A percentile compares a stretch with the other conserved stretches of the same genome.
Evolutionary conservation across 805 yeast species (phyloP).

Genomic region (Cyberlindnera nakhonratchasimensis): DNA sequence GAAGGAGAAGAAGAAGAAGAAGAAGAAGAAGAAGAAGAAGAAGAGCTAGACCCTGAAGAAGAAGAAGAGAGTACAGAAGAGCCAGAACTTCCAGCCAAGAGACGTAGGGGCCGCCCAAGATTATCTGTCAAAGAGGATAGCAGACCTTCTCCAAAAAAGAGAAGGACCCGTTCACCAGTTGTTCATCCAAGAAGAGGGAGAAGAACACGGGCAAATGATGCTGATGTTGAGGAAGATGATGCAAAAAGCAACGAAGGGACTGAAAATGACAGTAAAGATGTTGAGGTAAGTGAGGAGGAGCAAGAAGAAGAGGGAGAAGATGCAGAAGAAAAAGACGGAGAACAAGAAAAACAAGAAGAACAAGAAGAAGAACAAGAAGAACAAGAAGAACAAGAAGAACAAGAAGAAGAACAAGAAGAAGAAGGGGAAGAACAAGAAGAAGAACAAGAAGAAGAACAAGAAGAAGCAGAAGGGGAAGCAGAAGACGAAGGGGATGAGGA

Average conservation of each 20-base stretch:
- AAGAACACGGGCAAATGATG: neutral
- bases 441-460: slow-evolving; percentile 2
- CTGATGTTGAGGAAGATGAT: slow-evolving; percentile 10
- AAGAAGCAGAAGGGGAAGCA: slow-evolving; percentile 6
- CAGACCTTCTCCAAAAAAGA: neutral
- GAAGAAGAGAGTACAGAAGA: neutral
- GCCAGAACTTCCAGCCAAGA: neutral
- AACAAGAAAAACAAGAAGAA: slow-evolving; percentile 11
- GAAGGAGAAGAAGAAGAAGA: neutral
- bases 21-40: neutral
- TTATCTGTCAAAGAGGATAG: neutral
- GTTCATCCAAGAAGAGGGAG: neutral
- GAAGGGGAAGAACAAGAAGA: slow-evolving; percentile 2
- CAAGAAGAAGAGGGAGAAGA: slow-evolving; percentile 8
- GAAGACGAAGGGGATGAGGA: slow-evolving; percentile 16
- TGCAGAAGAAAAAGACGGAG: slow-evolving; percentile 9
- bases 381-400: slow-evolving; percentile 11
- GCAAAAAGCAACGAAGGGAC: slow-evolving; percentile 6
- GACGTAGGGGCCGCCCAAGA: neutral
- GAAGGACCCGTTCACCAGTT: neutral
- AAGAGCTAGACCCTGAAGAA: neutral
- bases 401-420: slow-evolving; percentile 17
- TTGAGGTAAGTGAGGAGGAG: slow-evolving; percentile 14
- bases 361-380: slow-evolving; percentile 4
- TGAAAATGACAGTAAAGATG: slow-evolving; percentile 1